Evolutionary conservation across 345 rosid species (phyloP), one percentile per base, ranked within the genome.

Genomic region (Lepidium aucheri): DNA sequence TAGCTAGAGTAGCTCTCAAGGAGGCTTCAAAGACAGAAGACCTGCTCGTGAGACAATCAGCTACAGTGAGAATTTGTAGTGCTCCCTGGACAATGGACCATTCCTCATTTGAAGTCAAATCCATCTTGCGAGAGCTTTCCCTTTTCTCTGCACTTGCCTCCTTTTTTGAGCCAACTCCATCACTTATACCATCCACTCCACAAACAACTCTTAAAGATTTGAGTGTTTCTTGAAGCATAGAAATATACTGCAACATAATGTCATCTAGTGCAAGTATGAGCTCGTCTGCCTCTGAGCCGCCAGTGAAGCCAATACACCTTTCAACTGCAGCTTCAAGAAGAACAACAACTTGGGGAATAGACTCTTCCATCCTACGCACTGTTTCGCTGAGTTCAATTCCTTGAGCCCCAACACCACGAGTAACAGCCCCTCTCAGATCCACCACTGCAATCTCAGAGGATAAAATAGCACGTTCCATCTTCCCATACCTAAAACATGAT

Each of bases 71-170:
- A 72, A 94, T 83, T 77, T 94, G 99, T 64, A 94, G 63, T 52
- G 97, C 92, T 73, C 97, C 99, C 72, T 90, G 97, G 53, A 94
- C 95, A 54, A 94, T 90, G 57, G 99, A 94, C 99, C 99, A 94
- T 77, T 94, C 99, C 62, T 94, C 99, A 76, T 85, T 90, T 18
- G 97, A 94, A 45, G 81, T 72, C 70, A 61, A 68, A 57, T 88
- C 96, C 44, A 33, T 80, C 80, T 82, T 90, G 36, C 92, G 86
- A 46, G 82, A 66, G 74, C 63, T 81, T 73, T 83, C 88, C 67
- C 72, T 74, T 67, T 74, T 74, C 73, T 74, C 77, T 54, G 78
- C 63, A 68, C 76, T 65, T 30, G 75, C 87, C 9, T 90, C 98
- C 65, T 83, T 86, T 80, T 84, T 90, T 50, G 80, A 63, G 45